phyloP scores from a whole-genome alignment of 1,139 yeast genomes.

The Suhomyces maxii region DNA sequence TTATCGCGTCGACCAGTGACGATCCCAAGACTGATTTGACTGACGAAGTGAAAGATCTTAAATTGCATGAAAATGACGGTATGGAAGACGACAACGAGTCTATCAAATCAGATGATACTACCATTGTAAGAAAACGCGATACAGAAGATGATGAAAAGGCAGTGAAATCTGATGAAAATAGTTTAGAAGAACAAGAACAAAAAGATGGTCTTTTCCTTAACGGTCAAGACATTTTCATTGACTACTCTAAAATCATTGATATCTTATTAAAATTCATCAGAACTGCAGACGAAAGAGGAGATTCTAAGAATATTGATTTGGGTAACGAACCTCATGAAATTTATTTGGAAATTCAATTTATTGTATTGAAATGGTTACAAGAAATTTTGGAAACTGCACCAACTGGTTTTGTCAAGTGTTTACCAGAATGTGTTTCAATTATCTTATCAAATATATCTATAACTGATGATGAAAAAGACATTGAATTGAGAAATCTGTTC shows the following conservation, averaged over 20 bases:
- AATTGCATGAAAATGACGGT: constrained; percentile 6
- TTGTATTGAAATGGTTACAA: constrained; percentile 82
- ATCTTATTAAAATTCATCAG: constrained; percentile 79
- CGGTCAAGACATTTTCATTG: constrained; percentile 85
- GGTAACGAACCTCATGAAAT: constrained; percentile 42
- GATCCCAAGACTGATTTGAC: constrained; percentile 2
- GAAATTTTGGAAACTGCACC: constrained; percentile 77
- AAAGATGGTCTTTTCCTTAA: constrained; percentile 60
- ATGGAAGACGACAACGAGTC: constrained; percentile 21
- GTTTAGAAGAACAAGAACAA: constrained; percentile 19
- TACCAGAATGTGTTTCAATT: constrained; percentile 44
- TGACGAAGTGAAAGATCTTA: constrained; percentile 10
- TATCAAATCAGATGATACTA: constrained; percentile 27
- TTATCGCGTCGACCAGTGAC: background rate
- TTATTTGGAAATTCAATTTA: constrained; percentile 76
- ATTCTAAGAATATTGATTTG: constrained; percentile 27
- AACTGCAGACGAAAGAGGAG: constrained; percentile 30
- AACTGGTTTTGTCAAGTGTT: constrained; percentile 64
- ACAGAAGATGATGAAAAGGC: constrained; percentile 26
- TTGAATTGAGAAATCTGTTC: constrained; percentile 40
- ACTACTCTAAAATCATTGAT: constrained; percentile 76
- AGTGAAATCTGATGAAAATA: constrained; percentile 25
- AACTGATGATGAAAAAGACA: constrained; percentile 40
- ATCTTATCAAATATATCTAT: constrained; percentile 39
- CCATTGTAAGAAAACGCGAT: constrained; percentile 20